Base-by-base conservation (phyloP, 306 rosid species). In the Sphenostylis stenocarpa region DNA sequence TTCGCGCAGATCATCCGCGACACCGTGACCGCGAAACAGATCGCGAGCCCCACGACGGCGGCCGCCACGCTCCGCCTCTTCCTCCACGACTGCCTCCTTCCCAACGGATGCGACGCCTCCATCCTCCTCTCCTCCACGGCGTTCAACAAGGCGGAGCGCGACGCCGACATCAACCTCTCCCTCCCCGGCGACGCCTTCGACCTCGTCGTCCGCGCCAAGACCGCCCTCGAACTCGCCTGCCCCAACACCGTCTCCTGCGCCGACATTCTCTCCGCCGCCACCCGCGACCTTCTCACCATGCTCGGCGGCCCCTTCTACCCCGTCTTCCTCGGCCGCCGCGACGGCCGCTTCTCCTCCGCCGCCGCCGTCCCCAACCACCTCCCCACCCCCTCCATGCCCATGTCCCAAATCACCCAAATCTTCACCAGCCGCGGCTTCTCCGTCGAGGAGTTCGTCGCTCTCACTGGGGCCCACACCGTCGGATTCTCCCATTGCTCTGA, bases 391-490 rank as follows among this genome's bases (percentile, higher is more conserved):
- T 6, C 84, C 3, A 88, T 89, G 91, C 53, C 92, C 3, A 72
- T 94, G n/a, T 31, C 91, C 0, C 80, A 84, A 26, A 85, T 94
- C 51, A 58, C 77, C 24, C 10, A 51, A 4, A 58, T 91, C 67
- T 93, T 93, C 76, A 72, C 80, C 15, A 70, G 78, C 8, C 75
- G 89, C 3, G 97, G 98, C 0, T 91, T 93, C 63, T 75, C 96
- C 5, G 74, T 84, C 0, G 88, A 88, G 45, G 98, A 94, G 71
- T 85, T 89, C 86, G 97, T 94, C 17, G 98, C 96, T 0, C 80
- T 94, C 6, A 38, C 62, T 7, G 97, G 98, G 6, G 98, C 98
- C 4, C 98, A 94, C 87, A 93, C 98, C 15, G 84, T 93, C 1
- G 98, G 98, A 2, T 88, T 93, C 80, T 77, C 98, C 1, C 97